Conservation (phyloP, 768 basidiomycete species). For the Dacryopinax spathularia region DNA sequence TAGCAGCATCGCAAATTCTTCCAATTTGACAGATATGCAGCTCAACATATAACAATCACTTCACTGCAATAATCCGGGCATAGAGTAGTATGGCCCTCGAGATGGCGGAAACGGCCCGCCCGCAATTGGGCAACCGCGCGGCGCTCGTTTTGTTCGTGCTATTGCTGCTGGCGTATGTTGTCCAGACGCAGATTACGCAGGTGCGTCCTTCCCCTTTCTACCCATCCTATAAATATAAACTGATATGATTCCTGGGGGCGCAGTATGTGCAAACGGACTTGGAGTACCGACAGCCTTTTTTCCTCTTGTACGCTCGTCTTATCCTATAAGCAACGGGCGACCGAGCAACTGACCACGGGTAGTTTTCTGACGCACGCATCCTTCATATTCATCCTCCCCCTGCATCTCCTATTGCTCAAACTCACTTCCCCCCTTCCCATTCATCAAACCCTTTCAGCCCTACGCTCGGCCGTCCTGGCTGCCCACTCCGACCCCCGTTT, state of each 20-base stretch:
- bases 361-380: constrained; percentile 82
- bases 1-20: no score
- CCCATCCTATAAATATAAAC: background rate
- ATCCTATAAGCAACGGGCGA: background rate
- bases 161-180: constrained; percentile 43
- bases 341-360: constrained; percentile 7
- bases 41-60: no score
- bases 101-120: background rate
- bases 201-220: constrained; percentile 26
- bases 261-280: constrained; percentile 69
- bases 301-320: constrained; percentile 56
- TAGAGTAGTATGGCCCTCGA: no score
- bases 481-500: constrained; percentile 6
- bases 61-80: no score
- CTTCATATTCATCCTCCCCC: constrained; percentile 63
- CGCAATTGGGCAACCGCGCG: background rate
- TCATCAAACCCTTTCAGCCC: constrained; percentile 7
- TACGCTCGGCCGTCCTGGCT: background rate
- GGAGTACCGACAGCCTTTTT: constrained; percentile 74
- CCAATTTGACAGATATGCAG: no score
- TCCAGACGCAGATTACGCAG: constrained; percentile 63
- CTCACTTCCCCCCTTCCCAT: constrained; percentile 34
- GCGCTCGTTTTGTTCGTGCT: constrained; percentile 8
- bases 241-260: background rate
- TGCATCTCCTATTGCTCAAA: constrained; percentile 59